These are phyloP conservation scores for Brassica juncea DNA, from an alignment of 345 rosid species.

Conservation along the genomic window DNA sequence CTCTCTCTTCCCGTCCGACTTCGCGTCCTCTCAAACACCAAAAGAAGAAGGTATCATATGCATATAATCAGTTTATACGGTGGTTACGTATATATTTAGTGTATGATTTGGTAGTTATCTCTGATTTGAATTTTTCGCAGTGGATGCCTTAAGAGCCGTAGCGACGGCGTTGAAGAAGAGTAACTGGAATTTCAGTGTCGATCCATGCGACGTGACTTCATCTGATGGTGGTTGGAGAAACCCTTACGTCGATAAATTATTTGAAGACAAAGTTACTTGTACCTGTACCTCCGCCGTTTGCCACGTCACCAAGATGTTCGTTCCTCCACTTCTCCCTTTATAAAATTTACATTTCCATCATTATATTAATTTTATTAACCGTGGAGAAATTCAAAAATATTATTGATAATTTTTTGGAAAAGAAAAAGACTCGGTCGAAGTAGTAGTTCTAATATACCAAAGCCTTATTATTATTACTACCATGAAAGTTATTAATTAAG, in stretches of 20 bases:
- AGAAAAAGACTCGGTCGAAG: not conserved
- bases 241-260: not conserved
- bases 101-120: not conserved
- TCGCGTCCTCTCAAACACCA: constrained; percentile 35
- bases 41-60: constrained; percentile 42
- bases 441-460: not conserved
- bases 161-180: constrained; percentile 48
- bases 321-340: not conserved
- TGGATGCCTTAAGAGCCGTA: constrained; percentile 48
- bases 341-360: not conserved
- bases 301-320: constrained; percentile 45
- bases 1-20: constrained; percentile 22
- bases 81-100: not conserved
- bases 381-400: not conserved
- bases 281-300: constrained; percentile 47
- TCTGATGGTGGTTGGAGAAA: constrained; percentile 41
- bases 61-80: not conserved
- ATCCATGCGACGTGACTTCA: constrained; percentile 52
- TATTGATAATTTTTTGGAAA: not conserved
- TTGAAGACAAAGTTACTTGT: constrained; percentile 43
- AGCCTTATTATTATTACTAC: not conserved
- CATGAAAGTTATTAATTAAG: no score
- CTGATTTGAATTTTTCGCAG: constrained; percentile 28
- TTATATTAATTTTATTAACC: not conserved
- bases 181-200: constrained; percentile 52